These are phyloP conservation scores for Wickerhamiella sorbophila DNA, from an alignment of 805 yeast species.

Conservation along the genomic window DNA sequence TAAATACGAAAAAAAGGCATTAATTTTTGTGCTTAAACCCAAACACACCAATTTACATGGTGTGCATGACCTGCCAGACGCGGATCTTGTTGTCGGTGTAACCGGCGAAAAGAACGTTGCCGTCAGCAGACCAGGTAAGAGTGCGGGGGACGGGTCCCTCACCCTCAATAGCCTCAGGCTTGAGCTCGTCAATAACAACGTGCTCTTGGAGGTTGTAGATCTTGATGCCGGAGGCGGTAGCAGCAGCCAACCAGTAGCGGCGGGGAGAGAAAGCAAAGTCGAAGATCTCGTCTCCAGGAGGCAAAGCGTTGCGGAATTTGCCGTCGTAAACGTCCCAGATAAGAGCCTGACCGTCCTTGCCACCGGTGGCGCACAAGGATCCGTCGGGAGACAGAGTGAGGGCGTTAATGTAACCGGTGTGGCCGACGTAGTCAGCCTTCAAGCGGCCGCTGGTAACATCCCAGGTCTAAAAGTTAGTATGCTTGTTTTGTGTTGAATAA, in stretches of 20 bases:
- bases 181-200: conserved; percentile 88
- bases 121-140: conserved; percentile 99
- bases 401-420: conserved; percentile 96
- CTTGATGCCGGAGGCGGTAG: conserved; percentile 95
- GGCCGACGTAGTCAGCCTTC: conserved; percentile 95
- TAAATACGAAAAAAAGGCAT: no score
- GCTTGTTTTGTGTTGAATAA: conserved; percentile 3
- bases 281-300: conserved; percentile 92
- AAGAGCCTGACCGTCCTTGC: conserved; percentile 97
- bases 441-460: conserved; percentile 71
- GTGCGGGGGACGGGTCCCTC: conserved; percentile 94
- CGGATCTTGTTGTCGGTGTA: conserved; percentile 99
- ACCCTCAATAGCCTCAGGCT: conserved; percentile 84
- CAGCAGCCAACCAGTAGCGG: conserved; percentile 99
- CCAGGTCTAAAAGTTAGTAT: conserved; percentile 60
- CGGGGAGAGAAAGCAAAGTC: conserved; percentile 99
- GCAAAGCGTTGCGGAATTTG: conserved; percentile 80
- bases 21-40: no score
- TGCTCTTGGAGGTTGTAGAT: conserved; percentile 95
- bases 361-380: conserved; percentile 97
- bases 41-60: not conserved
- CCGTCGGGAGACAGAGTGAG: conserved; percentile 99
- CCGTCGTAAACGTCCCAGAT: conserved; percentile 91
- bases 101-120: conserved; percentile 99
- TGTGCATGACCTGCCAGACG: conserved; percentile 97